phyloP scores from a whole-genome alignment of 495 filamentous ascomycete genomes.

The Sordaria brevicollis region DNA sequence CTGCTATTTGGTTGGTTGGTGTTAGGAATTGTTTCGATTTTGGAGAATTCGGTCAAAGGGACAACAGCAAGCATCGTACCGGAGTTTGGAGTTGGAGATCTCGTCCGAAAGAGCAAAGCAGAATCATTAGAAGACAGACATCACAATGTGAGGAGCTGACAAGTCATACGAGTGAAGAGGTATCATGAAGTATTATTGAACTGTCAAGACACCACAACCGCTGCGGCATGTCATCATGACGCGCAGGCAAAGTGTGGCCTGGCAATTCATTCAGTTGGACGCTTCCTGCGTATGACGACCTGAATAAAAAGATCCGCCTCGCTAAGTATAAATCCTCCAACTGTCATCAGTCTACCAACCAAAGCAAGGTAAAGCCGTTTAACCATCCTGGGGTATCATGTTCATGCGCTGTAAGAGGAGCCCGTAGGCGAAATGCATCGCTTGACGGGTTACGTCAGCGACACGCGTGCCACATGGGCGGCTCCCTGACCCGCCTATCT shows the following conservation, averaged over 20 bases:
- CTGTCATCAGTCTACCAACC: constrained; percentile 2
- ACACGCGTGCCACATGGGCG: constrained; percentile 4
- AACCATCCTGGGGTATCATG: constrained; percentile 22
- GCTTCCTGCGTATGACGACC: constrained; percentile 9
- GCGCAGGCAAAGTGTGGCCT: constrained; percentile 13
- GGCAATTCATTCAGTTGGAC: constrained; percentile 9
- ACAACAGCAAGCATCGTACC: neutral
- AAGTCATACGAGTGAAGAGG: neutral
- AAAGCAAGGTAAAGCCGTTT: constrained; percentile 8
- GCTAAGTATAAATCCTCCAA: constrained; percentile 8
- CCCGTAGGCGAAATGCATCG: neutral
- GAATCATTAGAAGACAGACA: neutral
- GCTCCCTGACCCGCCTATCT: constrained; percentile 3
- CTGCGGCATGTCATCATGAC: constrained; percentile 15
- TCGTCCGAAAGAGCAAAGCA: neutral
- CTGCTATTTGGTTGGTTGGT: neutral
- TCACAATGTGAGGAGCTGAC: neutral
- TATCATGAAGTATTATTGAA: constrained; percentile 3
- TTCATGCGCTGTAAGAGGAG: constrained; percentile 11
- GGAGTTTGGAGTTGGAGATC: constrained; percentile 1
- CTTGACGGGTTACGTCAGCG: neutral
- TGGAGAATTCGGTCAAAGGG: neutral
- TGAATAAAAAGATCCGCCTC: constrained; percentile 10
- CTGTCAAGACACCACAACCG: constrained; percentile 12
- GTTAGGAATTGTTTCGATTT: neutral